phyloP scores from a whole-genome alignment of 2,329 filamentous ascomycete genomes.

The Dothideomycetes sp. region DNA sequence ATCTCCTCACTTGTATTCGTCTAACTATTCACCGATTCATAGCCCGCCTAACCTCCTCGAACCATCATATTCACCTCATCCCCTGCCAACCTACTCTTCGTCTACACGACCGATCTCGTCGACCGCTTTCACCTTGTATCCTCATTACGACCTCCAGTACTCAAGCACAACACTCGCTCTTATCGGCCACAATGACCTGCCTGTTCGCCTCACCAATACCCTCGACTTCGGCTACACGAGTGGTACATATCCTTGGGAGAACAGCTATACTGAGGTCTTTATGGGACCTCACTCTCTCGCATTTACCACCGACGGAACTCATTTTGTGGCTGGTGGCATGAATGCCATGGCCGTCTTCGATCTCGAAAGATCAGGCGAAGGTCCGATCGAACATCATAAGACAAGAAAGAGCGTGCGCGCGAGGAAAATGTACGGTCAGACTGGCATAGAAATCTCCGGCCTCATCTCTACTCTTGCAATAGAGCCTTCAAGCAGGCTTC shows the following conservation, averaged over 20 bases:
- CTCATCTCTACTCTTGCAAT: conserved; percentile 42
- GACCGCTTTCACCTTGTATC: conserved; percentile 42
- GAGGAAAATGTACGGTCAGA: conserved; percentile 24
- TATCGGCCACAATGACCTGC: conserved; percentile 41
- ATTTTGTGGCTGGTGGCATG: conserved; percentile 47
- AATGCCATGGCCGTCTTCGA: conserved; percentile 47
- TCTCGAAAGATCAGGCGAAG: conserved; percentile 34
- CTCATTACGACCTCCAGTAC: conserved; percentile 42
- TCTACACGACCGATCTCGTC: conserved; percentile 36
- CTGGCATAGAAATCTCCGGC: conserved; percentile 43
- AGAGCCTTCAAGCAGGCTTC: conserved; percentile 32
- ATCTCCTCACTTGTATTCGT: not conserved
- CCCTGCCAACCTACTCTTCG: too few species aligned
- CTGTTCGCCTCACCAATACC: conserved; percentile 46
- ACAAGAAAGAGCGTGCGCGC: conserved; percentile 36
- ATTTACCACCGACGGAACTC: conserved; percentile 37
- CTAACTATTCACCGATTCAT: not conserved
- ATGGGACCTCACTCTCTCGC: conserved; percentile 43
- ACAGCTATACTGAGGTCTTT: conserved; percentile 45
- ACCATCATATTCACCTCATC: conserved; percentile 18
- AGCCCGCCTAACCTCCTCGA: conserved; percentile 37
- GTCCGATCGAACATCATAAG: conserved; percentile 32
- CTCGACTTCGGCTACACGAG: conserved; percentile 33
- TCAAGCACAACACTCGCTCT: conserved; percentile 39
- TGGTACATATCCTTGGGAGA: conserved; percentile 44